phyloP scores from a whole-genome alignment of 768 basidiomycete genomes.

The Cystoderma amianthinum region DNA sequence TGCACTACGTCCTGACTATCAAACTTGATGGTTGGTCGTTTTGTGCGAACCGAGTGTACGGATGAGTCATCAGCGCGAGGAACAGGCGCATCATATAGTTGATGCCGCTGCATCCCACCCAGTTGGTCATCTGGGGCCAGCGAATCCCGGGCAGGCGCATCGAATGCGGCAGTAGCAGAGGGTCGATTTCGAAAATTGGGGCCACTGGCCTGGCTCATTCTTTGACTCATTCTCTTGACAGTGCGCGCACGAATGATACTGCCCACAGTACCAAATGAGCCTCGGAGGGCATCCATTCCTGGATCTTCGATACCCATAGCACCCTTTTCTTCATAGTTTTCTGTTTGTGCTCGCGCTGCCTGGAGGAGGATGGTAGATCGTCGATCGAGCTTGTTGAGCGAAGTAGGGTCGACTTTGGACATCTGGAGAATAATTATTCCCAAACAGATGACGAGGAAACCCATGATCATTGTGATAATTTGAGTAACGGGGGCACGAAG shows the following conservation, averaged over 20 bases:
- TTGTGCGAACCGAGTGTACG: slow-evolving; percentile 24
- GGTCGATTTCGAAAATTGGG: slow-evolving; percentile 25
- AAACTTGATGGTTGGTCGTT: slow-evolving; percentile 70
- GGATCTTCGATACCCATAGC: slow-evolving; percentile 73
- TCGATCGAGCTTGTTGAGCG: slow-evolving; percentile 77
- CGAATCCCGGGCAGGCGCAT: slow-evolving; percentile 10
- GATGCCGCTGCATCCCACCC: slow-evolving; percentile 64
- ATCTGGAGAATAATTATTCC: slow-evolving; percentile 96
- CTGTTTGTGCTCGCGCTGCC: slow-evolving; percentile 70
- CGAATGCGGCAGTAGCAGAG: slow-evolving; percentile 26
- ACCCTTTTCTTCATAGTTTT: slow-evolving; percentile 64
- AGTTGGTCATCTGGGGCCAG: slow-evolving; percentile 21
- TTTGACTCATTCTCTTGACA: slow-evolving; percentile 43
- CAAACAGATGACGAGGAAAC: slow-evolving; percentile 84
- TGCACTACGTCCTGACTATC: slow-evolving; percentile 69
- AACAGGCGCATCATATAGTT: slow-evolving; percentile 86
- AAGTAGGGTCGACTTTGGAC: slow-evolving; percentile 86
- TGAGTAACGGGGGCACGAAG: slow-evolving; percentile 68
- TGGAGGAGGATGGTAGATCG: slow-evolving; percentile 86
- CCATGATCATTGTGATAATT: slow-evolving; percentile 89
- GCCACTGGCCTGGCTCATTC: slow-evolving; percentile 25
- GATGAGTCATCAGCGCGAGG: slow-evolving; percentile 35
- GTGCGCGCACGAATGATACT: slow-evolving; percentile 77
- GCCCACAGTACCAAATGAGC: slow-evolving; percentile 87
- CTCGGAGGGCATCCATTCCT: slow-evolving; percentile 86